Evolutionary conservation across 2,329 filamentous ascomycete genomes (phyloP).

Genomic region (Talaromyces islandicus): DNA sequence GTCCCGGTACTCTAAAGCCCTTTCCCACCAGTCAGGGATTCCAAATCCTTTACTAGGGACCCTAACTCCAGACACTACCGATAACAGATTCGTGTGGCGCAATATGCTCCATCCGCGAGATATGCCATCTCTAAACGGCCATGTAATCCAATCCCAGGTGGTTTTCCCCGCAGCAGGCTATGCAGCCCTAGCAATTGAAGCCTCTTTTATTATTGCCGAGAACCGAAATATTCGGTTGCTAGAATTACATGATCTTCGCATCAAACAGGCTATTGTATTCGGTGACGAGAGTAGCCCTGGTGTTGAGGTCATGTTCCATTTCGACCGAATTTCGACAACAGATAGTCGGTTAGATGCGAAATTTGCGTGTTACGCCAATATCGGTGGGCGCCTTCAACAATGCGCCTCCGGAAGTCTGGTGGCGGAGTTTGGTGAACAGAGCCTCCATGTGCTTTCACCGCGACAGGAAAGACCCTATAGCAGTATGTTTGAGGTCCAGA

Average conservation of each 20-base stretch:
- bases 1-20: constrained; percentile 14
- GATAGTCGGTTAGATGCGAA: no score
- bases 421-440: not conserved
- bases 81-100: constrained; percentile 21
- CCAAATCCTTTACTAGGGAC: constrained; percentile 10
- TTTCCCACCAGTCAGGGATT: not conserved
- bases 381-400: not conserved
- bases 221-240: constrained; percentile 8
- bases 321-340: not conserved
- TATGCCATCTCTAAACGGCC: constrained; percentile 24
- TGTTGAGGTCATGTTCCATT: not conserved
- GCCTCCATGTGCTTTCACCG: not conserved
- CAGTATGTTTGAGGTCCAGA: not conserved
- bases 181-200: constrained; percentile 20
- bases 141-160: constrained; percentile 16
- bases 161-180: constrained; percentile 21
- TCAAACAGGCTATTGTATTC: constrained; percentile 1
- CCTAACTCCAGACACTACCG: constrained; percentile 14
- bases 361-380: not conserved
- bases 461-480: not conserved
- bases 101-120: constrained; percentile 21
- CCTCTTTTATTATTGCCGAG: constrained; percentile 7
- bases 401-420: not conserved
- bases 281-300: not conserved
- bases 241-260: constrained; percentile 14